Evolutionary conservation across 2,329 filamentous ascomycete species (phyloP).

Genomic region (Alternaria novae-zelandiae): DNA sequence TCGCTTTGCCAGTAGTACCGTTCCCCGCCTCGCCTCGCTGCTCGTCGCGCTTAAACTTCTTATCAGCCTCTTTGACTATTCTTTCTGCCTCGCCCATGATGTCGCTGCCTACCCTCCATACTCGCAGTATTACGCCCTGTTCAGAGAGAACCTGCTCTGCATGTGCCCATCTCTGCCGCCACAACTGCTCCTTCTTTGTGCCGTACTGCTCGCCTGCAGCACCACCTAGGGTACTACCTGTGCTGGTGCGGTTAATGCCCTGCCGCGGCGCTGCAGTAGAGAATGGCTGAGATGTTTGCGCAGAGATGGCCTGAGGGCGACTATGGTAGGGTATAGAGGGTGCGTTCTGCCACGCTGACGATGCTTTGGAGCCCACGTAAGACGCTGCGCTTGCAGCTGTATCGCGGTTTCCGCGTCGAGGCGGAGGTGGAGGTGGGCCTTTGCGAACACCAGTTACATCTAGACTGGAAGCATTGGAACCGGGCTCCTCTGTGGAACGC

Average conservation of each 20-base stretch:
- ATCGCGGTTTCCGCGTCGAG: constrained; percentile 45
- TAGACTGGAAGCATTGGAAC: constrained; percentile 13
- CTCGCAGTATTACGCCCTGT: constrained; percentile 71
- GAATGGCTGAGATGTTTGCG: constrained; percentile 32
- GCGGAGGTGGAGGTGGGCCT: constrained; percentile 46
- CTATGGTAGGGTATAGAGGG: constrained; percentile 36
- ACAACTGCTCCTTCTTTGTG: constrained; percentile 76
- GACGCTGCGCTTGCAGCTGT: constrained; percentile 48
- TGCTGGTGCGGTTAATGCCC: constrained; percentile 33
- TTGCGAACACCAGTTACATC: constrained; percentile 16
- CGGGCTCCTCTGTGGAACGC: constrained; percentile 27
- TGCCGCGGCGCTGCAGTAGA: constrained; percentile 32
- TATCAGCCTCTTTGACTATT: constrained; percentile 64
- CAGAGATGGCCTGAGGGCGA: constrained; percentile 26
- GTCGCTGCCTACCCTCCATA: constrained; percentile 76
- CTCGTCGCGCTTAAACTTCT: constrained; percentile 34
- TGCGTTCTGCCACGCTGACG: constrained; percentile 43
- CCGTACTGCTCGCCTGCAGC: constrained; percentile 35
- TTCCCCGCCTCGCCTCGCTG: background rate
- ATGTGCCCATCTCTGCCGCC: constrained; percentile 70
- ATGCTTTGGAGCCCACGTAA: constrained; percentile 48
- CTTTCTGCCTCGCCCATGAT: constrained; percentile 70
- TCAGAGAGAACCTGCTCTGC: constrained; percentile 69
- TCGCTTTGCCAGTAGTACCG: background rate
- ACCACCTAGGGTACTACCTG: constrained; percentile 31